A percentile compares a stretch with the other conserved stretches of the same genome.
Evolutionary conservation across 2,329 filamentous ascomycete genomes (phyloP).

Genomic region (Tympanopsis confertula): DNA sequence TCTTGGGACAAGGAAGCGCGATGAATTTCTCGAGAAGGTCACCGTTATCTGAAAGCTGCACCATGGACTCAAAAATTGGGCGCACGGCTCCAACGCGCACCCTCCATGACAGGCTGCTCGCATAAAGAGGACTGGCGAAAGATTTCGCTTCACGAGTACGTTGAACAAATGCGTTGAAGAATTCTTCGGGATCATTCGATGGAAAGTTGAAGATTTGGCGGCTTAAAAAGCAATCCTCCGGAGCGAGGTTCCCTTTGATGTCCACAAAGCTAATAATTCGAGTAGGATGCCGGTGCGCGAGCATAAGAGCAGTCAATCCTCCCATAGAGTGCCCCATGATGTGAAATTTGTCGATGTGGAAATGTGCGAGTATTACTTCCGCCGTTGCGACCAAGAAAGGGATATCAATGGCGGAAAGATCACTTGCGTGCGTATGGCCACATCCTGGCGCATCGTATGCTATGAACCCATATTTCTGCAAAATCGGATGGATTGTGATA

Average conservation of each 20-base stretch:
- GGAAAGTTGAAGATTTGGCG: conserved; percentile 7
- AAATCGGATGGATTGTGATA: conserved; percentile 6
- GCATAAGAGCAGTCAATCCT: conserved; percentile 9
- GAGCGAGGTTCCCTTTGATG: conserved; percentile 14
- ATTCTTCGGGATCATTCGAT: conserved; percentile 1
- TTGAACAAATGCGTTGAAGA: conserved; percentile 4
- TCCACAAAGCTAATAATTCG: conserved; percentile 10
- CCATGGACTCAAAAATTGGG: conserved; percentile 12
- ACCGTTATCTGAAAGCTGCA: conserved; percentile 9
- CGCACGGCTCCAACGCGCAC: conserved; percentile 8
- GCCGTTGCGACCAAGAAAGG: conserved; percentile 9
- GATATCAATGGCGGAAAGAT: conserved; percentile 7
- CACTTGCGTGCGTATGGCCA: conserved; percentile 6
- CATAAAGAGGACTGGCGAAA: conserved; percentile 7
- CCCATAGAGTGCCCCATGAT: conserved; percentile 16
- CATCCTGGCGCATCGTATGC: conserved; percentile 12
- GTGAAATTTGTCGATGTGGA: conserved; percentile 7
- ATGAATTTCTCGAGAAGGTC: conserved; percentile 8
- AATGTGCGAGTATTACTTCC: conserved; percentile 6
- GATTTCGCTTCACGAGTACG: conserved; percentile 5
- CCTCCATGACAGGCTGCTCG: conserved; percentile 5
- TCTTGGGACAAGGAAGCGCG: conserved; percentile 5
- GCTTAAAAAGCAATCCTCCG: conserved; percentile 13
- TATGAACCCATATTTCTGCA: conserved; percentile 7
- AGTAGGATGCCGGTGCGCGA: conserved; percentile 5